phyloP scores from a whole-genome alignment of 192 early-diverging fungal genomes.

The Podila epicladia region DNA sequence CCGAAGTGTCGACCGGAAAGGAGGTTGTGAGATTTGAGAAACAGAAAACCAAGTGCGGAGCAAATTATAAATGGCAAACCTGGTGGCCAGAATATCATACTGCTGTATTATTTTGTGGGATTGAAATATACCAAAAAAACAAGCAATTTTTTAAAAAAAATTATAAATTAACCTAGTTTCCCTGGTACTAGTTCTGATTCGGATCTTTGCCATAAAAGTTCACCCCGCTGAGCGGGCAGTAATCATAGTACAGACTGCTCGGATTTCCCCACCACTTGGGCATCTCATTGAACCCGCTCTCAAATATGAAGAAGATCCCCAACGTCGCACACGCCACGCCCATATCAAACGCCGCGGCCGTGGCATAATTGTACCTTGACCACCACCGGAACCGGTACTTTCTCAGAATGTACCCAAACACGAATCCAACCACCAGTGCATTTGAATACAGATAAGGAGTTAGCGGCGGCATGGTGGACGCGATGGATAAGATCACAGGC shows the following conservation, averaged over 20 bases:
- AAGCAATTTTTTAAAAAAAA: no score
- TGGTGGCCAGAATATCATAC: no score
- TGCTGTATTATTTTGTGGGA: no score
- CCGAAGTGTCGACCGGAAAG: no score
- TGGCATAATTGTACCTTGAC: constrained; percentile 57
- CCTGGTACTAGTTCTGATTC: no score
- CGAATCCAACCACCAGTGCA: constrained; percentile 57
- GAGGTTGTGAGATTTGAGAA: no score
- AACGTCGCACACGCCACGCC: constrained; percentile 36
- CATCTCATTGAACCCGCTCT: not conserved
- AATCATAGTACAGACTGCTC: not conserved
- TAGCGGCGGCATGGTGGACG: constrained; percentile 66
- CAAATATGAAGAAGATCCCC: constrained; percentile 49
- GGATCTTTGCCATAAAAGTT: no score
- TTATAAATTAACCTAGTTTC: no score
- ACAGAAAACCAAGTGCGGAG: no score
- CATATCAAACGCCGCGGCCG: constrained; percentile 55
- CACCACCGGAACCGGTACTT: constrained; percentile 70
- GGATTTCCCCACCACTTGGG: constrained; percentile 21
- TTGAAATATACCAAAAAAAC: no score
- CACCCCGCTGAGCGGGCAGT: no score
- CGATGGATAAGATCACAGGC: constrained; percentile 68
- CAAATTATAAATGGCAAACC: no score
- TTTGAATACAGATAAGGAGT: constrained; percentile 54
- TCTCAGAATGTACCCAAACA: constrained; percentile 73